Conservation (phyloP, 2,329 filamentous ascomycete genomes). For the Cladosporium colombiae region DNA sequence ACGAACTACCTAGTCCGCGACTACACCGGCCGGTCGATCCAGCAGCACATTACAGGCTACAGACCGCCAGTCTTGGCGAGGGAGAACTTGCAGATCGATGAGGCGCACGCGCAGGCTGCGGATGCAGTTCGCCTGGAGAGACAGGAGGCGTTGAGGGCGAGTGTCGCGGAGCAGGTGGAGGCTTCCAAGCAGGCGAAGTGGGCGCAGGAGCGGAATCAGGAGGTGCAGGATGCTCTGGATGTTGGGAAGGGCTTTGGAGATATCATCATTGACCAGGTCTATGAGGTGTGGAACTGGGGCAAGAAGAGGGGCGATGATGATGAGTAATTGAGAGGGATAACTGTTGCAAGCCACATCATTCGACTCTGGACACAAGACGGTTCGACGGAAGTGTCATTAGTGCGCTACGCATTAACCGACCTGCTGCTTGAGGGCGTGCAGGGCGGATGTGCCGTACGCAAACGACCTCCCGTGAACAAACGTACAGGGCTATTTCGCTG, state of each 20-base stretch:
- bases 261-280: conserved; percentile 43
- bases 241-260: conserved; percentile 41
- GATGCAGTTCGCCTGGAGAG: conserved; percentile 17
- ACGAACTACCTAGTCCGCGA: conserved; percentile 51
- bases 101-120: conserved; percentile 8
- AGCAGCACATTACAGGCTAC: conserved; percentile 31
- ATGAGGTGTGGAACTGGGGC: conserved; percentile 40
- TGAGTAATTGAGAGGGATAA: conserved; percentile 23
- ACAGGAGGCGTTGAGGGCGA: conserved; percentile 30
- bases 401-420: background rate
- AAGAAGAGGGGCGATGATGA: conserved; percentile 38
- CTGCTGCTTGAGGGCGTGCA: background rate
- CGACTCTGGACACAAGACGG: background rate
- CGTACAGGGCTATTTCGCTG: background rate
- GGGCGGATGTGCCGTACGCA: background rate
- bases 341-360: background rate
- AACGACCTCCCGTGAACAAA: conserved; percentile 5
- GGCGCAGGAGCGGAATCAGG: conserved; percentile 45
- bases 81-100: conserved; percentile 5
- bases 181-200: conserved; percentile 42
- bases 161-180: conserved; percentile 36
- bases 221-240: conserved; percentile 46
- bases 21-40: conserved; percentile 32
- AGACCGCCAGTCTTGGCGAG: conserved; percentile 3
- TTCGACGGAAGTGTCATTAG: background rate